These are phyloP conservation scores for Haplosporangium sp. DNA, from an alignment of 371 early-diverging fungal genomes.

Conservation along the genomic window DNA sequence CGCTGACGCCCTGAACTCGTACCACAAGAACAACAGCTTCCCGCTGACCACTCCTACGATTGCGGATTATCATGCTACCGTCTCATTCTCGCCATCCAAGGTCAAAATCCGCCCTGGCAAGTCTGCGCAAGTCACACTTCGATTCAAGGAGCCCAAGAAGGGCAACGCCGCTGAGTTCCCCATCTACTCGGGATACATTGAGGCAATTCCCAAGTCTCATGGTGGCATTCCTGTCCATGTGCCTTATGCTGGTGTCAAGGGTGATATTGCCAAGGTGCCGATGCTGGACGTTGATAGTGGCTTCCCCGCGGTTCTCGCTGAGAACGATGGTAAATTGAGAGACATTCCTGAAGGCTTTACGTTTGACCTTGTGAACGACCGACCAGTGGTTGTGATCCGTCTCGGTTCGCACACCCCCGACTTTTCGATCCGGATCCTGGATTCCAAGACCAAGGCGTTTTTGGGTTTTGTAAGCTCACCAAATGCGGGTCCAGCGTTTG, in stretches of 20 bases:
- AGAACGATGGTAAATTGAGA: slow-evolving; percentile 1
- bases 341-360: slow-evolving; percentile 4
- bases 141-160: slow-evolving; percentile 55
- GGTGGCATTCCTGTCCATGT: slow-evolving; percentile 48
- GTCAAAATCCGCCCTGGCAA: slow-evolving; percentile 60
- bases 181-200: slow-evolving; percentile 50
- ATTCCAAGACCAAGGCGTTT: slow-evolving; percentile 4
- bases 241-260: slow-evolving; percentile 67
- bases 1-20: slow-evolving; percentile 60
- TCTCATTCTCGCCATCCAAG: slow-evolving; percentile 40
- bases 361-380: slow-evolving; percentile 23
- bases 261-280: slow-evolving; percentile 58
- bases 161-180: slow-evolving; percentile 34
- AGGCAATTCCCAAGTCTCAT: slow-evolving; percentile 34
- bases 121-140: slow-evolving; percentile 52
- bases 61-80: slow-evolving; percentile 49
- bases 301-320: slow-evolving; percentile 7
- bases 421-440: slow-evolving; percentile 7
- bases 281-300: slow-evolving; percentile 54
- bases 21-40: slow-evolving; percentile 29
- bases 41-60: slow-evolving; percentile 23
- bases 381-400: slow-evolving; percentile 2
- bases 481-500: not conserved
- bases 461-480: not conserved
- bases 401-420: slow-evolving; percentile 13